A percentile compares a stretch with the other conserved stretches of the same genome.
These are phyloP conservation scores for Metschnikowia orientalis DNA, from an alignment of 805 yeast genomes.

Conservation along the genomic window DNA sequence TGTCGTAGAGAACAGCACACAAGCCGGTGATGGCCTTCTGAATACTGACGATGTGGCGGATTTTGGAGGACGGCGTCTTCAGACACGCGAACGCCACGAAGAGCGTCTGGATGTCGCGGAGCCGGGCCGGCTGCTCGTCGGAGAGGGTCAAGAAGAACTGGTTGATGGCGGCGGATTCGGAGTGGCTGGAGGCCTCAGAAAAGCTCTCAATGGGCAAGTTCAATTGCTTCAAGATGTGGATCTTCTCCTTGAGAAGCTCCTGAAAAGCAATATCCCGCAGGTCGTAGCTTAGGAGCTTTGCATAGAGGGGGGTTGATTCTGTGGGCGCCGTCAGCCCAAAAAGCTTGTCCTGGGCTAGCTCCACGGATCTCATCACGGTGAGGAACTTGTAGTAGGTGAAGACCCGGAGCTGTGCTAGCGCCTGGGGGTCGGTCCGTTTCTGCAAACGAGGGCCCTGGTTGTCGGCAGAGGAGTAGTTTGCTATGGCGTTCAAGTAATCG, in stretches of 20 bases:
- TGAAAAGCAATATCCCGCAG: conserved; percentile 35
- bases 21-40: conserved; percentile 29
- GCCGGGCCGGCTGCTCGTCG: conserved; percentile 11
- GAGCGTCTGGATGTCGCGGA: conserved; percentile 17
- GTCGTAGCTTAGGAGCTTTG: conserved; percentile 38
- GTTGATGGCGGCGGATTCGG: conserved; percentile 8
- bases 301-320: conserved; percentile 31
- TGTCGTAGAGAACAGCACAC: conserved; percentile 16
- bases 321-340: conserved; percentile 25
- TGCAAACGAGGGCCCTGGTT: conserved; percentile 31
- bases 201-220: conserved; percentile 28
- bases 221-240: conserved; percentile 23
- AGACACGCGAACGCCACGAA: conserved; percentile 19
- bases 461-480: conserved; percentile 36
- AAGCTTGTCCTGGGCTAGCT: conserved; percentile 29
- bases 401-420: conserved; percentile 36
- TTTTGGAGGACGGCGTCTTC: conserved; percentile 33
- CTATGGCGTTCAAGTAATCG: conserved; percentile 40
- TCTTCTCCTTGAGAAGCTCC: conserved; percentile 32
- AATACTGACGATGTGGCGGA: conserved; percentile 25
- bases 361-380: conserved; percentile 30
- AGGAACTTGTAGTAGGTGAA: conserved; percentile 40
- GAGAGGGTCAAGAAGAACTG: conserved; percentile 12
- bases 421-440: conserved; percentile 34
- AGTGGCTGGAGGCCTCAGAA: conserved; percentile 21